Evolutionary conservation across 139 green algal species (phyloP).

Genomic region (Mesotaenium endlicherianum): DNA sequence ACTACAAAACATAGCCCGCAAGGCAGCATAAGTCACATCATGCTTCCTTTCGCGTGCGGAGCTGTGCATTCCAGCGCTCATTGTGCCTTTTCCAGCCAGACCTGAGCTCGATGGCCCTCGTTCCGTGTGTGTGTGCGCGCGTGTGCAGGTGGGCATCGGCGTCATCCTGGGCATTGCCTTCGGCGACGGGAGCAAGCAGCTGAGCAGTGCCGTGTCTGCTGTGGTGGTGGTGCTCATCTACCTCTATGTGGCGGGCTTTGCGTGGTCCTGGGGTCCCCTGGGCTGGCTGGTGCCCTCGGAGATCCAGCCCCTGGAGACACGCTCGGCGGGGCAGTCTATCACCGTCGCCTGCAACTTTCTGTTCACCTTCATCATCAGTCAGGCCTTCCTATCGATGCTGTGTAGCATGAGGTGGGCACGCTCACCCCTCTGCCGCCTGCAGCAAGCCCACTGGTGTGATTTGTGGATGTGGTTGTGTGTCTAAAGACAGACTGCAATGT

Average conservation of each 20-base stretch:
- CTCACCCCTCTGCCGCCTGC: too few species aligned
- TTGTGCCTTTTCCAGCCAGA: too few species aligned
- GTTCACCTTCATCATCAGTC: slow-evolving; percentile 45
- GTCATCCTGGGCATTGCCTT: slow-evolving; percentile 42
- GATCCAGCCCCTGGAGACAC: slow-evolving; percentile 49
- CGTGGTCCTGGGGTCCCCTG: slow-evolving; percentile 73
- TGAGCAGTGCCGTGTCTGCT: slow-evolving; percentile 37
- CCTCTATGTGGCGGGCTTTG: slow-evolving; percentile 72
- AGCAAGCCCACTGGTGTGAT: too few species aligned
- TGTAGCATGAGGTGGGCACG: slow-evolving; percentile 31
- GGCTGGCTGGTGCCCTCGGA: slow-evolving; percentile 60
- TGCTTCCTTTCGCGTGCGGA: too few species aligned
- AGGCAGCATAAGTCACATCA: too few species aligned
- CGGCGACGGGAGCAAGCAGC: slow-evolving; percentile 18
- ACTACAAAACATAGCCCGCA: too few species aligned
- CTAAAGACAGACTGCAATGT: too few species aligned
- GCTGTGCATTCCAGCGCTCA: too few species aligned
- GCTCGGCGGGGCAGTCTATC: slow-evolving; percentile 37
- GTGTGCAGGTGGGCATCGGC: slow-evolving; percentile 22
- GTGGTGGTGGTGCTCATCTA: slow-evolving; percentile 68
- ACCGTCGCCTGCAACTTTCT: slow-evolving; percentile 43
- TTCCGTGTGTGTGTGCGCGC: too few species aligned
- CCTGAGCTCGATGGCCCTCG: too few species aligned
- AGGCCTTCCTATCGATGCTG: slow-evolving; percentile 51
- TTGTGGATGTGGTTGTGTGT: too few species aligned